Evolutionary conservation across 805 yeast genomes (phyloP).

Genomic region (Candida alai): DNA sequence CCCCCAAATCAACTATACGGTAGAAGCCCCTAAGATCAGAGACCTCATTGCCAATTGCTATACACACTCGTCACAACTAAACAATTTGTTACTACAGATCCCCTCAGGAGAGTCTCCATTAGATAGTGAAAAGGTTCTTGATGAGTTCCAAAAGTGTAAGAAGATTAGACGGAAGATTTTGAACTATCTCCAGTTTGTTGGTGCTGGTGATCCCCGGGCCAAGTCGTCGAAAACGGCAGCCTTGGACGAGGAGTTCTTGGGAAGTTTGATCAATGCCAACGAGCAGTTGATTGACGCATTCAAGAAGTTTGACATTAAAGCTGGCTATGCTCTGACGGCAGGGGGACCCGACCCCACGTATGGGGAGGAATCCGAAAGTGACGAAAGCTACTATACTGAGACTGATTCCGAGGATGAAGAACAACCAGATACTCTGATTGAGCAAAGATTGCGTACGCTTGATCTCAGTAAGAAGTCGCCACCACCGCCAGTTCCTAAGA

Average conservation of each 20-base stretch:
- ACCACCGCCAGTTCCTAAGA: slow-evolving; percentile 27
- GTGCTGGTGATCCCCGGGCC: slow-evolving; percentile 38
- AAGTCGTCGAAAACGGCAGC: slow-evolving; percentile 25
- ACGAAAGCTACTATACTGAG: slow-evolving; percentile 36
- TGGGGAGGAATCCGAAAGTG: slow-evolving; percentile 23
- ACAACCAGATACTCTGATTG: slow-evolving; percentile 14
- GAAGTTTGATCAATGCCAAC: slow-evolving; percentile 84
- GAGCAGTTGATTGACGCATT: slow-evolving; percentile 81
- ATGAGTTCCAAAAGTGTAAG: slow-evolving; percentile 71
- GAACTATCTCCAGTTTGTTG: slow-evolving; percentile 77
- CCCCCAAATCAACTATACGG: slow-evolving; percentile 63
- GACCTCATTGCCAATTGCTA: slow-evolving; percentile 70
- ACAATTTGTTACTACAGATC: slow-evolving; percentile 42
- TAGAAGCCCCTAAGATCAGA: slow-evolving; percentile 71
- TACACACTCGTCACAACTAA: slow-evolving; percentile 65
- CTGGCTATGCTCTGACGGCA: slow-evolving; percentile 28
- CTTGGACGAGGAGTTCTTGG: slow-evolving; percentile 75
- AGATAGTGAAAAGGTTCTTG: slow-evolving; percentile 59
- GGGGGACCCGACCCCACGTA: slow-evolving; percentile 38
- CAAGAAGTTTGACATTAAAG: slow-evolving; percentile 58
- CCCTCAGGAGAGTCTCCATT: slow-evolving; percentile 52
- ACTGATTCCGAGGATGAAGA: slow-evolving; percentile 15
- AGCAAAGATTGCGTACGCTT: slow-evolving; percentile 10
- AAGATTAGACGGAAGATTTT: slow-evolving; percentile 72
- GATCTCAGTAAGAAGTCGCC: slow-evolving; percentile 19